Evolutionary conservation across 1,139 yeast genomes (phyloP).

Genomic region (Blastobotrys apis): DNA sequence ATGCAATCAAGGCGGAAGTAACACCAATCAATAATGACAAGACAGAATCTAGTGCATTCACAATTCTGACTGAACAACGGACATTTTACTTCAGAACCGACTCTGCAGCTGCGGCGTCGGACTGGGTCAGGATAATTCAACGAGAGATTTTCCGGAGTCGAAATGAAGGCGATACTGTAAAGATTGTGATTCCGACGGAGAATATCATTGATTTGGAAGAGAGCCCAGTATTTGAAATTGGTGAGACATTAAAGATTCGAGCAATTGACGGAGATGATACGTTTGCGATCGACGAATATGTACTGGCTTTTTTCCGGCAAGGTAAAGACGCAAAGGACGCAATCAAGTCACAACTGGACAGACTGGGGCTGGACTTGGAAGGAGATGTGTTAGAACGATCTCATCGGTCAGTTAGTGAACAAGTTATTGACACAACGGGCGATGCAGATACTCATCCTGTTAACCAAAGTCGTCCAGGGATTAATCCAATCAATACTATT

Average conservation of each 20-base stretch:
- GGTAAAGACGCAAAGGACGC: conserved; percentile 22
- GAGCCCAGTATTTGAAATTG: conserved; percentile 47
- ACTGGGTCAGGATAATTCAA: conserved; percentile 74
- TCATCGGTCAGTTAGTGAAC: conserved; percentile 2
- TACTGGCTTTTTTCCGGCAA: conserved; percentile 56
- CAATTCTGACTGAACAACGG: conserved; percentile 49
- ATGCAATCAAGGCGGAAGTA: conserved; percentile 59
- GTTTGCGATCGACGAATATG: conserved; percentile 60
- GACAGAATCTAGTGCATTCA: conserved; percentile 31
- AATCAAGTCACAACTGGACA: conserved; percentile 18
- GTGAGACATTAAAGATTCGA: conserved; percentile 45
- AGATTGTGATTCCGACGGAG: conserved; percentile 69
- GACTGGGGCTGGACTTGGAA: conserved; percentile 19
- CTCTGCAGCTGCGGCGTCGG: conserved; percentile 62
- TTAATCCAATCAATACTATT: neutral
- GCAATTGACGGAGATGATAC: conserved; percentile 50
- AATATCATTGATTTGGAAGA: conserved; percentile 62
- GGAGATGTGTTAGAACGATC: neutral
- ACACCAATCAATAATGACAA: conserved; percentile 18
- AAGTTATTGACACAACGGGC: conserved; percentile 8
- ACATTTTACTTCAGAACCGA: conserved; percentile 70
- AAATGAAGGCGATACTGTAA: conserved; percentile 67
- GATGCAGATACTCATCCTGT: conserved; percentile 1
- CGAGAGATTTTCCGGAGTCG: conserved; percentile 72
- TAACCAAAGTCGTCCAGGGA: neutral